Base-by-base conservation (phyloP, 2,329 filamentous ascomycete genomes). In the Diaporthe citrichinensis region DNA sequence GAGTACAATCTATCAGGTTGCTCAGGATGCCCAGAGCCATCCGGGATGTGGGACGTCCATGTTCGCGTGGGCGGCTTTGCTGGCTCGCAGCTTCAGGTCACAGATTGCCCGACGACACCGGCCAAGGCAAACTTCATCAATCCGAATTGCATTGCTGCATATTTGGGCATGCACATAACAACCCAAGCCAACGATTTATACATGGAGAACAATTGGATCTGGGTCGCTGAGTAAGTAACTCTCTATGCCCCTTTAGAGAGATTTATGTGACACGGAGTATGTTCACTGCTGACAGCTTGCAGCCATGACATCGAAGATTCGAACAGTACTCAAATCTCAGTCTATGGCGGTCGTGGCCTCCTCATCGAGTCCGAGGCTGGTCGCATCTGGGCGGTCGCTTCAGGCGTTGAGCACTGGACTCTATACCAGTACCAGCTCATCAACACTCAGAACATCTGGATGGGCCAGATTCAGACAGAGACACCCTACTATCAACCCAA, bases 11-110 rank as follows among this genome's bases (percentile, higher is more conserved):
- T 95, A 23, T 80, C 80, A 0, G 79, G 76, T 4, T 78, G 78
- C 14, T 76, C 68, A 8, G 77, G 75, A 34, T 77, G 67, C 3
- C 49, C 34, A 34, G 81, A 80, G 44, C 87, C 88, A 3, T 85
- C 85, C 5, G 91, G 90, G 20, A 88, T 93, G 82, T 96, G 94
- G 94, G 94, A 96, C 79, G 90, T 93, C 17, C 94, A 96, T 84
- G 90, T 93, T 80, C 91, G 94, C 79, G 89, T 96, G 67, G 94
- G 93, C 78, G 94, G 94, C 20, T 92, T 91, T 77, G 89, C 90
- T 5, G 93, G 93, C 53, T 94, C 93, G 6, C 84, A 92, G 53
- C 88, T 95, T 41, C 92, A 94, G 81, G 88, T 90, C 39, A 88
- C 91, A 75, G 90, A 91, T 73, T 97, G 94, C 82, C 84, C 88